These are phyloP conservation scores for Fusarium longipes DNA, from an alignment of 2,329 filamentous ascomycete genomes.

Conservation along the genomic window DNA sequence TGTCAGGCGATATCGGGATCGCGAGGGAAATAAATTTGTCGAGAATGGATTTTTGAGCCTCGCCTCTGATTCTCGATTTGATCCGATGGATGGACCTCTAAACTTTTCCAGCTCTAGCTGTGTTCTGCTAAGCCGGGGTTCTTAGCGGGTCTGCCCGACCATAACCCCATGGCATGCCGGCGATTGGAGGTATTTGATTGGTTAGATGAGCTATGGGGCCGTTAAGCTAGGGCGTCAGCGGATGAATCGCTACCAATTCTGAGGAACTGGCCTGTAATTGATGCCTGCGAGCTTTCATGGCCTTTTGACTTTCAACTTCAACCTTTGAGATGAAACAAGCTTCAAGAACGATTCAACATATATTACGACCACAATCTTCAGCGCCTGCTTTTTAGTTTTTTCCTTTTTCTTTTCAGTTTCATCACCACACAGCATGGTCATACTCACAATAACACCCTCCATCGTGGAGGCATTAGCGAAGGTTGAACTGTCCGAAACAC, in stretches of 20 bases:
- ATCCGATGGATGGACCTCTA: slow-evolving; percentile 39
- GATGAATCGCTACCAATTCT: slow-evolving; percentile 29
- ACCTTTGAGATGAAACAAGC: not conserved
- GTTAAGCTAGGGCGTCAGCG: slow-evolving; percentile 27
- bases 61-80: slow-evolving; percentile 27
- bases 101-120: slow-evolving; percentile 46
- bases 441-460: slow-evolving; percentile 78
- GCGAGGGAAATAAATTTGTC: slow-evolving; percentile 41
- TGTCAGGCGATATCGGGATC: slow-evolving; percentile 14
- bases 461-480: slow-evolving; percentile 71
- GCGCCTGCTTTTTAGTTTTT: not conserved
- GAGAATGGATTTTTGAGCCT: slow-evolving; percentile 31
- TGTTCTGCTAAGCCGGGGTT: slow-evolving; percentile 37
- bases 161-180: slow-evolving; percentile 23
- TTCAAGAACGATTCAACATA: not conserved
- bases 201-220: not conserved
- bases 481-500: slow-evolving; percentile 37
- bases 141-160: slow-evolving; percentile 38
- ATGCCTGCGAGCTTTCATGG: slow-evolving; percentile 4
- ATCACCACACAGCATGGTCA: slow-evolving; percentile 67
- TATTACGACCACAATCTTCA: not conserved
- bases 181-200: slow-evolving; percentile 14
- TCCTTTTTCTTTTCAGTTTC: rapidly evolving
- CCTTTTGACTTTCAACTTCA: slow-evolving; percentile 8
- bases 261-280: slow-evolving; percentile 20